phyloP scores from a whole-genome alignment of 2,329 filamentous ascomycete species.

The Colletotrichum simmondsii region DNA sequence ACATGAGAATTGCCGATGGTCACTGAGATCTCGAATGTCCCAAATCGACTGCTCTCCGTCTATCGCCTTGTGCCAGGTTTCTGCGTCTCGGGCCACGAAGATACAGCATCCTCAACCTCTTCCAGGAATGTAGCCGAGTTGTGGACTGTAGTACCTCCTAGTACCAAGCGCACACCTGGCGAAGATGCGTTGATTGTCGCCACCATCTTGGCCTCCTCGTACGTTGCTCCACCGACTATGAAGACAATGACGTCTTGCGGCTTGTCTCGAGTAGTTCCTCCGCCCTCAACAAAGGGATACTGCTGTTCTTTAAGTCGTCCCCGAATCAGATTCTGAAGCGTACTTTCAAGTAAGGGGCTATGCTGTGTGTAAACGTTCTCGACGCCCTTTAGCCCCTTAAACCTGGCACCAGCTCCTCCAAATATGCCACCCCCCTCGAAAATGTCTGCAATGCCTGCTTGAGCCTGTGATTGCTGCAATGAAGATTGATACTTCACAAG shows the following conservation, averaged over 20 bases:
- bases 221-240: slow-evolving; percentile 92
- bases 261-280: slow-evolving; percentile 88
- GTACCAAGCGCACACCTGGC: slow-evolving; percentile 87
- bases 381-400: slow-evolving; percentile 95
- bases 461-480: slow-evolving; percentile 80
- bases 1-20: not conserved
- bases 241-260: slow-evolving; percentile 97
- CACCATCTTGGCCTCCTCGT: slow-evolving; percentile 96
- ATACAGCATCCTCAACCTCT: slow-evolving; percentile 90
- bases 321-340: slow-evolving; percentile 92
- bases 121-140: slow-evolving; percentile 91
- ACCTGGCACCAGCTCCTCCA: slow-evolving; percentile 84
- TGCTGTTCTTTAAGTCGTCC: slow-evolving; percentile 86
- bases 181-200: slow-evolving; percentile 93
- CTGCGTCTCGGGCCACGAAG: slow-evolving; percentile 80
- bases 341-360: slow-evolving; percentile 86
- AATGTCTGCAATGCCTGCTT: slow-evolving; percentile 85
- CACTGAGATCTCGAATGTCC: not conserved
- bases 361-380: slow-evolving; percentile 99
- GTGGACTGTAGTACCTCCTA: slow-evolving; percentile 89
- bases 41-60: not conserved
- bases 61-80: slow-evolving; percentile 38
- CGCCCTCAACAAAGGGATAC: slow-evolving; percentile 93
- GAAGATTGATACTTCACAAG: slow-evolving; percentile 88
- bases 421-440: slow-evolving; percentile 95